Evolutionary conservation across 768 basidiomycete genomes (phyloP).

Genomic region (Asterophora lycoperdoides): DNA sequence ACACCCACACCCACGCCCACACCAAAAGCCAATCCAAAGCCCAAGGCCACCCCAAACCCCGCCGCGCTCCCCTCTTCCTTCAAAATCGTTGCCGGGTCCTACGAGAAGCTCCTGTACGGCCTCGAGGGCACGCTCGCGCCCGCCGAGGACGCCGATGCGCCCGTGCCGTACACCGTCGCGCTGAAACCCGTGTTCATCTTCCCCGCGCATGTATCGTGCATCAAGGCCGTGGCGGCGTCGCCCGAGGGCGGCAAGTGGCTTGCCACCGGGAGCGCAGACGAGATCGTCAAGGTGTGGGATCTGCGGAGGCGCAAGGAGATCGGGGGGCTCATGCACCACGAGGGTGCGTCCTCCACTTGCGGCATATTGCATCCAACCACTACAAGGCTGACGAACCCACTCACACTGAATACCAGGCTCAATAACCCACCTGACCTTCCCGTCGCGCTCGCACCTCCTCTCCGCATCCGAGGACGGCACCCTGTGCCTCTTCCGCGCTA

Average conservation of each 20-base stretch:
- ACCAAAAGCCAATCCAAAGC: slow-evolving; percentile 11
- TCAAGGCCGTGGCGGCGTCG: slow-evolving; percentile 86
- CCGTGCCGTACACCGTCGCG: slow-evolving; percentile 14
- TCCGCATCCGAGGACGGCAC: slow-evolving; percentile 93
- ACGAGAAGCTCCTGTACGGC: slow-evolving; percentile 95
- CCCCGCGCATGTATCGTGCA: slow-evolving; percentile 91
- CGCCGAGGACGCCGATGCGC: not conserved
- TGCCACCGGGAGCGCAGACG: slow-evolving; percentile 93
- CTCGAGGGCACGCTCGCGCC: slow-evolving; percentile 57
- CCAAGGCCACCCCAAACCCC: slow-evolving; percentile 19
- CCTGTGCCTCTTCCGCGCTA: slow-evolving; percentile 83
- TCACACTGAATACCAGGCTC: slow-evolving; percentile 55
- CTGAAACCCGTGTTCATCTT: slow-evolving; percentile 91
- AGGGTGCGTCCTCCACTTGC: no score
- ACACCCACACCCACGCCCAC: slow-evolving; percentile 18
- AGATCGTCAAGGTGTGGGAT: slow-evolving; percentile 97
- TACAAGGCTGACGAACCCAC: no score
- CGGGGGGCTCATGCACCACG: slow-evolving; percentile 91
- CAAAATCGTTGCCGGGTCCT: slow-evolving; percentile 88
- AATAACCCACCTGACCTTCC: slow-evolving; percentile 83
- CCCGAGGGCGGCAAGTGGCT: slow-evolving; percentile 94
- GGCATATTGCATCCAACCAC: no score
- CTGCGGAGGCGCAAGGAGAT: slow-evolving; percentile 87
- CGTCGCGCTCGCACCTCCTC: slow-evolving; percentile 83
- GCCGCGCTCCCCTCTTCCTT: slow-evolving; percentile 50